Evolutionary conservation across 2,329 filamentous ascomycete species (phyloP), one percentile per base, ranked within the genome.

Genomic region (Sporothrix euskadiensis): DNA sequence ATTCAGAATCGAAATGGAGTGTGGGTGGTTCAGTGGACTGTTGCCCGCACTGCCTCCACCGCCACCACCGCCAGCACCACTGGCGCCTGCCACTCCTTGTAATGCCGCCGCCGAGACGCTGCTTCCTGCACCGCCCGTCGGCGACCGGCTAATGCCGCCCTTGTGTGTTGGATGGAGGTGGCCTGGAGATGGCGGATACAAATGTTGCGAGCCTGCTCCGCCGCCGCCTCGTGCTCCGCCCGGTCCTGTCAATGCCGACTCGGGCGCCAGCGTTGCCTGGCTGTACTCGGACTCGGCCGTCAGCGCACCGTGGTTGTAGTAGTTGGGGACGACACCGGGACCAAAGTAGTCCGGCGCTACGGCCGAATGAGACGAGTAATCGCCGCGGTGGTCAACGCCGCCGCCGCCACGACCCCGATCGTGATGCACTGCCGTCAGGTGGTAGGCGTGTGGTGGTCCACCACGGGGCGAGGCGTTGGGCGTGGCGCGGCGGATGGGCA

Each of bases 341-440:
- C 93, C 92, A 78, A 97, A 97, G 81, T 97, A 97, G 78, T 96
- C 94, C 68, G 88, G 88, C 35, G 90, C 90, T 73, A 85, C 87
- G 80, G 22, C 41, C 8, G 66, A n/a, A 44, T 68, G 49, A n/a
- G 47, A 26, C 19, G 49, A 97, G 81, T 97, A 97, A 78, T 96
- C 94, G 68, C 88, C 44, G 8, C 61, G 65, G 14, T 8, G 52
- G 16, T 44, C 30, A 19, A n/a, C 35, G 26, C 57, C 49, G 56
- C 32, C 26, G 14, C 49, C 56, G 47, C 65, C 41, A 44, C 41
- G 41, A 49, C 41, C 41, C 7, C 41, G 41, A 44, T 61, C 47
- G 26, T 30, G 49, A 14, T 44, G 35, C 16, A 30, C 69, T 0
- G 73, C 63, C 5, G 54, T 9, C 9, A 57, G n/a, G 54, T 74